A percentile compares a stretch with the other conserved stretches of the same genome.
These are phyloP conservation scores for Myriosclerotinia duriaeana DNA, from an alignment of 2,329 filamentous ascomycete species.

Conservation along the genomic window DNA sequence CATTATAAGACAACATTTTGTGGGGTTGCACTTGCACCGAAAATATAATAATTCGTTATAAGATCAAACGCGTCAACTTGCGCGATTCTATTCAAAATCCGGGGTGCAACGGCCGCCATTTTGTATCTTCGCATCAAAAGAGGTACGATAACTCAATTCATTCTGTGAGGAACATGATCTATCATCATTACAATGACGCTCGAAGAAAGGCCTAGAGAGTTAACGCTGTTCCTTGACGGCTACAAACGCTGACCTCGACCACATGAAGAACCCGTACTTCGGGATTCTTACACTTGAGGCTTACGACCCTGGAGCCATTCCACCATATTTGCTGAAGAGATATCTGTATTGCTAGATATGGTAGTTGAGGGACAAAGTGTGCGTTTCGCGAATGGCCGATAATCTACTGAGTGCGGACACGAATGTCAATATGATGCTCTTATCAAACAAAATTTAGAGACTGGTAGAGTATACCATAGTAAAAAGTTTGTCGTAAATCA, in stretches of 20 bases:
- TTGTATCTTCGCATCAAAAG: conserved; percentile 46
- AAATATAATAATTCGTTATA: not conserved
- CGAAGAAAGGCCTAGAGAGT: conserved; percentile 46
- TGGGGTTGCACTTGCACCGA: not conserved
- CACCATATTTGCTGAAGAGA: conserved; percentile 43
- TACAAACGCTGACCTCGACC: not conserved
- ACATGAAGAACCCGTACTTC: conserved; percentile 50
- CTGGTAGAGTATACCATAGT: no score
- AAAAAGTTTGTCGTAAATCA: not conserved
- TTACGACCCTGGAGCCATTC: conserved; percentile 53
- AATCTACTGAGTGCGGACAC: not conserved
- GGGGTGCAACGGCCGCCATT: conserved; percentile 48
- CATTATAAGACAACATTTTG: conserved; percentile 42
- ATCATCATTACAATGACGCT: conserved; percentile 51
- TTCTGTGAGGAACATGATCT: conserved; percentile 29
- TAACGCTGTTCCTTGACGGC: conserved; percentile 45
- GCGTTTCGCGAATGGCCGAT: not conserved
- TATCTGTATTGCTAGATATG: not conserved
- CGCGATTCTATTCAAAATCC: conserved; percentile 37
- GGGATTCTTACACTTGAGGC: conserved; percentile 54
- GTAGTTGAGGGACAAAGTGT: not conserved
- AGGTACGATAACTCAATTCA: conserved; percentile 29
- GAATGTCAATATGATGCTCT: not conserved
- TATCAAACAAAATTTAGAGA: not conserved
- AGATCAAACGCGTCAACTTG: not conserved